Percentiles rank a stretch among this genome's conserved stretches.
phyloP scores from a whole-genome alignment of 2,329 filamentous ascomycete species.

The Aspergillus eucalypticola region DNA sequence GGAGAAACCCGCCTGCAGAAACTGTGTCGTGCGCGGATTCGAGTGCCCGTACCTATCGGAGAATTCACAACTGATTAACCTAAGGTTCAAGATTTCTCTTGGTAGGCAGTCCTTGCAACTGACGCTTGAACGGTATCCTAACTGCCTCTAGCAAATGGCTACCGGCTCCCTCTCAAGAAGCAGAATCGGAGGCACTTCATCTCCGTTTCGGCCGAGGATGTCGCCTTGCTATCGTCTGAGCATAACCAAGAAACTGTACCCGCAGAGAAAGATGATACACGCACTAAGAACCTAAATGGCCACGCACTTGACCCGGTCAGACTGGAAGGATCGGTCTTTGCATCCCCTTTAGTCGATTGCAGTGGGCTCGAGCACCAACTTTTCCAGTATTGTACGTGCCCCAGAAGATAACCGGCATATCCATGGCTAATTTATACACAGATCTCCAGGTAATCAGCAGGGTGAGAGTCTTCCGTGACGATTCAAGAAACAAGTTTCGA shows the following conservation, averaged over 20 bases:
- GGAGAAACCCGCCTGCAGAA: slow-evolving; percentile 2
- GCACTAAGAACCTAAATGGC: background rate
- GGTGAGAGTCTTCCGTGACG: slow-evolving; percentile 1
- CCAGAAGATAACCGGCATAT: background rate
- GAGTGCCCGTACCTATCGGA: slow-evolving; percentile 4
- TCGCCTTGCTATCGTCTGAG: background rate
- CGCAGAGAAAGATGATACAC: background rate
- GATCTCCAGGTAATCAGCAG: slow-evolving; percentile 2
- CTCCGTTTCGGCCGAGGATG: background rate
- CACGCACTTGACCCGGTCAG: background rate
- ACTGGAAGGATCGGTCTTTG: background rate
- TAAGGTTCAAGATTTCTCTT: slow-evolving; percentile 1
- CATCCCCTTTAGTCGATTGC: background rate
- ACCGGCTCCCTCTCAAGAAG: background rate
- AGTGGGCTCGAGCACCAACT: background rate
- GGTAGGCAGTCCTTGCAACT: background rate
- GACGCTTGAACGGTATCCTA: background rate
- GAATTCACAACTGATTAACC: background rate
- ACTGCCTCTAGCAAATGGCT: background rate
- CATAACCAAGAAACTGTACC: background rate
- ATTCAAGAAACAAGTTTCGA: background rate
- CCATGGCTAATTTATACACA: background rate
- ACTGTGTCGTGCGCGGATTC: background rate
- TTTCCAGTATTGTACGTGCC: slow-evolving; percentile 1
- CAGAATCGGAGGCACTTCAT: background rate